phyloP scores from a whole-genome alignment of 2,329 filamentous ascomycete species.

The Talaromyces verruculosus region DNA sequence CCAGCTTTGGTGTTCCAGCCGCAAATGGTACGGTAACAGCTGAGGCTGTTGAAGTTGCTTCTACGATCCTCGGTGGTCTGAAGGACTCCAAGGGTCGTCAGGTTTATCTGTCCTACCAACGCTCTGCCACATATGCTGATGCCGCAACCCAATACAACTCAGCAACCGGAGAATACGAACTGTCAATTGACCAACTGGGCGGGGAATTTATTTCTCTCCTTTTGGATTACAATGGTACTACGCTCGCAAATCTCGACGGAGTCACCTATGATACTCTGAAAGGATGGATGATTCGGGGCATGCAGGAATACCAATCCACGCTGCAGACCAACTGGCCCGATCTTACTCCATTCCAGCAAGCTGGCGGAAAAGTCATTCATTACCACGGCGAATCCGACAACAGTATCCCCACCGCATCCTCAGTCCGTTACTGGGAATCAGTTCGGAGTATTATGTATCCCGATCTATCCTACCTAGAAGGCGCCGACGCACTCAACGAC shows the following conservation, averaged over 20 bases:
- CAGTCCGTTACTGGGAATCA: not conserved
- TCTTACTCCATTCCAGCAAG: conserved; percentile 50
- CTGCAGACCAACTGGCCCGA: conserved; percentile 58
- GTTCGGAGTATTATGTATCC: conserved; percentile 48
- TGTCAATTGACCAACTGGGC: not conserved
- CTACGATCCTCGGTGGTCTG: not conserved
- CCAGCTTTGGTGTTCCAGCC: not conserved
- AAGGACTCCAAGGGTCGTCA: not conserved
- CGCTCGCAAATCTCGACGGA: not conserved
- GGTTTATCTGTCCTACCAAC: not conserved
- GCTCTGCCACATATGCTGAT: not conserved
- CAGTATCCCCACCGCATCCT: not conserved
- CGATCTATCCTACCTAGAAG: conserved; percentile 39
- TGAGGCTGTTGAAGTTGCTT: not conserved
- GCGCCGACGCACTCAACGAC: conserved; percentile 46
- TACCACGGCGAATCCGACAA: conserved; percentile 36
- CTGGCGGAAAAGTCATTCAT: conserved; percentile 59
- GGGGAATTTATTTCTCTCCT: not conserved
- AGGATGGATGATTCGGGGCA: conserved; percentile 55
- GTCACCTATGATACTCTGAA: conserved; percentile 41
- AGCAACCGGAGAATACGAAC: not conserved
- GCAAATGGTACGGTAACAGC: not conserved
- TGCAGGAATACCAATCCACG: conserved; percentile 51
- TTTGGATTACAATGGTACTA: not conserved
- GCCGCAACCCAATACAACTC: not conserved